These are phyloP conservation scores for Abrus precatorius DNA, from an alignment of 306 rosid genomes.

Conservation along the genomic window DNA sequence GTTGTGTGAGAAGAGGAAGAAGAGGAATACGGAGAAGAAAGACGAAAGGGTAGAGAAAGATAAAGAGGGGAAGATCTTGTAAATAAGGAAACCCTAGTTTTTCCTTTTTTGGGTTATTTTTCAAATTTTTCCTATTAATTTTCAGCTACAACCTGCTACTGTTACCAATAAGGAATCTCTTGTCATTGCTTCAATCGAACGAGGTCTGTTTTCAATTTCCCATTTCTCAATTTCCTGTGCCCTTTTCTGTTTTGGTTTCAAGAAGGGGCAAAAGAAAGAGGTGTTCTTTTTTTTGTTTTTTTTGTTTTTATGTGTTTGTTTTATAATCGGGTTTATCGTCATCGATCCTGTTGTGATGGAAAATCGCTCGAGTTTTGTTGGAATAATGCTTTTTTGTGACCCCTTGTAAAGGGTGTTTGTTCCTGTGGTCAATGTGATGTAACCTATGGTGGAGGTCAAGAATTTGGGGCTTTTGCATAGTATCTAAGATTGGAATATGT, in stretches of 20 bases:
- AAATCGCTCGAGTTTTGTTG: constrained; percentile 28
- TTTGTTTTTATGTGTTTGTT: background rate
- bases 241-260: constrained; percentile 23
- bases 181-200: constrained; percentile 51
- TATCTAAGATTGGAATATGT: constrained; percentile 51
- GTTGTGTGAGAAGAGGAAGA: constrained; percentile 10
- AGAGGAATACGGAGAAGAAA: background rate
- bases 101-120: constrained; percentile 43
- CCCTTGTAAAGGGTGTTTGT: constrained; percentile 24
- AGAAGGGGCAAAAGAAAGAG: background rate
- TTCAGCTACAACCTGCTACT: constrained; percentile 46
- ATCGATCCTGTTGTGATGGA: constrained; percentile 46
- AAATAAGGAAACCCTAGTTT: constrained; percentile 59
- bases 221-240: constrained; percentile 37
- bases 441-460: constrained; percentile 46
- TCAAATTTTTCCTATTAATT: constrained; percentile 37
- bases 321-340: constrained; percentile 29
- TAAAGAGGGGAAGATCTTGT: constrained; percentile 52
- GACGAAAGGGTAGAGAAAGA: constrained; percentile 20
- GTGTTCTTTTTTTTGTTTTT: constrained; percentile 1
- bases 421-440: constrained; percentile 48
- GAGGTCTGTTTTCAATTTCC: constrained; percentile 49
- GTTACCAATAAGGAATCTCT: constrained; percentile 47
- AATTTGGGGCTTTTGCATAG: constrained; percentile 59
- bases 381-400: background rate